Base-by-base conservation (phyloP, 2,329 filamentous ascomycete genomes). In the Iodosphaeria phyllophila region DNA sequence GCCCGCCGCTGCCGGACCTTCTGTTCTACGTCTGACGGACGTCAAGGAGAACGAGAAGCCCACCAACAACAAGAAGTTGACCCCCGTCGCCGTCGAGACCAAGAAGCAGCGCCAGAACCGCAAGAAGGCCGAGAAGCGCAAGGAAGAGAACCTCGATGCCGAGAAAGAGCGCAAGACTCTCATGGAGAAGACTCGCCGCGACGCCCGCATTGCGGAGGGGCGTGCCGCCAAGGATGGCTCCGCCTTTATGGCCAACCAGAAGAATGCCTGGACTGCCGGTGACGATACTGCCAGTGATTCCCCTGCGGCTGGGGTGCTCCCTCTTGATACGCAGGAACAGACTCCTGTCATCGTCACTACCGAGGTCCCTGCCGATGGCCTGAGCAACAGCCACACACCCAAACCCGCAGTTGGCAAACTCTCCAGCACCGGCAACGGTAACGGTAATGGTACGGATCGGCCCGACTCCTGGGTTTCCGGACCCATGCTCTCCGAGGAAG, bases 41-140 rank as follows among this genome's bases (percentile, higher is more conserved):
- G n/a, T n/a, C n/a, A 45, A 65, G 50, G 41, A 64, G 52, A 45
- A 69, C 61, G 52, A 63, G 43, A 65, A 74, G 52, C 57, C 65
- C 32, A 72, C 73, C 50, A 54, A 60, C 33, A 71, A 71, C 52
- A 58, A 64, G 39, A 52, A 59, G 35, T 68, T 73, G 54, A 55
- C 60, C 20, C 59, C 66, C 34, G 71, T 79, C 47, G 62, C 65
- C 24, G 65, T 64, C 11, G 78, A 92, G 59, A 77, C 75, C 12
- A 93, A 93, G 74, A 93, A 93, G 61, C 80, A 92, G 57, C 74
- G 83, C 31, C 84, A 93, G 58, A 89, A 92, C 56, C 69, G 74
- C 37, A 71, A 76, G 57, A 93, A 92, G 69, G 72, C 67, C 18
- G 83, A 92, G 52, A 74, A 71, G 29, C 71, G 72, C 41, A 89